Evolutionary conservation across 2,329 filamentous ascomycete genomes (phyloP), one percentile per base, ranked within the genome.

Genomic region (Neopestalotiopsis clavispora): DNA sequence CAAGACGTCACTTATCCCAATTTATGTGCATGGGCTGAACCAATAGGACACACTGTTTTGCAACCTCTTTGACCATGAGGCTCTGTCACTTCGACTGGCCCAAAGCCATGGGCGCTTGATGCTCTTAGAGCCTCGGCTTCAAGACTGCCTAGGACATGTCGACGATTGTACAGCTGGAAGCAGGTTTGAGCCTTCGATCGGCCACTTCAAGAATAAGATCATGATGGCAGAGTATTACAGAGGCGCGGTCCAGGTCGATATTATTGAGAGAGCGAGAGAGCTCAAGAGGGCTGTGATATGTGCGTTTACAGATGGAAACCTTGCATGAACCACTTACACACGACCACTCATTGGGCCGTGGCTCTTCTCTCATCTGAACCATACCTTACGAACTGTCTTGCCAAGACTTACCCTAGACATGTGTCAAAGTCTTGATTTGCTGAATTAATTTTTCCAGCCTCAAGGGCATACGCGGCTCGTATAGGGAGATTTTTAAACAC

Each of bases 391-490:
- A 59, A 59, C 13, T 30, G 20, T 30, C 17, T 59, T 59, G 57
- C 57, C 57, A 59, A 59, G 57, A 30, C 17, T 28, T 13, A 59
- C 20, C 57, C 57, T 59, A n/a, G 57, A n/a, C 4, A 14, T 12
- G 2, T 13, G 30, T 13, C 9, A 14, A 59, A 34, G 9, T 59
- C 23, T 34, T 59, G 23, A 59, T 59, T 59, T 59, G 57, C 23
- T 59, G 57, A 59, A 59, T 59, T 14, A 30, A 3, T 59, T 30
- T 30, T 14, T 59, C 30, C 57, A 30, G 30, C 13, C 10, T 13
- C 57, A 59, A 34, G 57, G 57, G 57, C 57, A 13, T 59, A 59
- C 57, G 57, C 57, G 57, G 57, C 57, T 59, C 17, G 7, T 59
- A 17, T 23, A 59, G 28, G 30, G 30, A 30, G 10, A 23, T 12